A percentile compares a stretch with the other conserved stretches of the same genome.
phyloP scores from a whole-genome alignment of 176 grass and related monocot genomes.

The Musa itinerans region DNA sequence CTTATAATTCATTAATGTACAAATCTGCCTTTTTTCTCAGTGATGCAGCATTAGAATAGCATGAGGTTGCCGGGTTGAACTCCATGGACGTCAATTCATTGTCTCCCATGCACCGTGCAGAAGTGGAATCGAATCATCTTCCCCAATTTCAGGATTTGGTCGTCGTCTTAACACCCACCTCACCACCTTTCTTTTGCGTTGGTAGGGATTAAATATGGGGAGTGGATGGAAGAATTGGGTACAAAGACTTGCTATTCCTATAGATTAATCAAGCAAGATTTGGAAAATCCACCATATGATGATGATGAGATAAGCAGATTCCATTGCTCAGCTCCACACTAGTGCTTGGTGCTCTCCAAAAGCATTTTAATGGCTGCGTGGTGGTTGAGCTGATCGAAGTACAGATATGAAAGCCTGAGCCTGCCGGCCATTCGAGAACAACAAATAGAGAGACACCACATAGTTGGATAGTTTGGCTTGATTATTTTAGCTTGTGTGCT shows the following conservation, averaged over 20 bases:
- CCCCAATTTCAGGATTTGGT: conserved; percentile 75
- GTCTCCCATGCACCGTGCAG: conserved; percentile 43
- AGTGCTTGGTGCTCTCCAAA: too few relatives aligned
- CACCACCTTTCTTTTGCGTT: conserved; percentile 46
- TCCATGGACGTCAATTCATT: conserved; percentile 42
- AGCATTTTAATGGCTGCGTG: too few relatives aligned
- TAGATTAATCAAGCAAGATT: conserved; percentile 7
- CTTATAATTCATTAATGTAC: conserved; percentile 11
- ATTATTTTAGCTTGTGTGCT: too few relatives aligned
- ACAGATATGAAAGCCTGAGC: too few relatives aligned
- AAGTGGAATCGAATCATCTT: conserved; percentile 43
- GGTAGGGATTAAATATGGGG: conserved; percentile 22
- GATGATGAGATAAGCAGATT: not conserved
- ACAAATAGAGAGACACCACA: too few relatives aligned
- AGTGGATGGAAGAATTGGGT: conserved; percentile 22
- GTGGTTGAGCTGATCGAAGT: too few relatives aligned
- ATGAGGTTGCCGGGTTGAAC: conserved; percentile 7
- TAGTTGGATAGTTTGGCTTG: too few relatives aligned
- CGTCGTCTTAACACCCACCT: conserved; percentile 62
- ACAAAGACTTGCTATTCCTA: conserved; percentile 23
- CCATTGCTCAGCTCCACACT: too few relatives aligned
- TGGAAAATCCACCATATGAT: conserved; percentile 10
- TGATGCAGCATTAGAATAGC: conserved; percentile 11
- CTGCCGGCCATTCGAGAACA: too few relatives aligned
- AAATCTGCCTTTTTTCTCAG: conserved; percentile 7